A percentile compares a stretch with the other conserved stretches of the same genome.
These are phyloP conservation scores for Apiospora arundinis DNA, from an alignment of 2,329 filamentous ascomycete species.

Conservation along the genomic window DNA sequence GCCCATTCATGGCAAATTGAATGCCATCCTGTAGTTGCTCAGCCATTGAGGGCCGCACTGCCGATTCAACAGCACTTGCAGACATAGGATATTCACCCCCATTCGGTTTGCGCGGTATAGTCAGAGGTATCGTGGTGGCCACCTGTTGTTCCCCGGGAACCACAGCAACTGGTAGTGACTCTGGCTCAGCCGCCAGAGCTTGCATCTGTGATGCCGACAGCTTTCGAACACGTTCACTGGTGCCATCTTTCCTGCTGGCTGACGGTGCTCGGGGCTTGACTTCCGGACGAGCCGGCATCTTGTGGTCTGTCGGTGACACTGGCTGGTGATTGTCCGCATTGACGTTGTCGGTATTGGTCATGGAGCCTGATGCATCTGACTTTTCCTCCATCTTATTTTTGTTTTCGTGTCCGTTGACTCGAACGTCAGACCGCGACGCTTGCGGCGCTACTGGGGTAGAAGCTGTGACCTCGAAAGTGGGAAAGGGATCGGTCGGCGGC, in stretches of 20 bases:
- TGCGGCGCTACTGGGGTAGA: constrained; percentile 26
- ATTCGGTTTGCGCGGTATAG: constrained; percentile 36
- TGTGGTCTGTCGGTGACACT: background rate
- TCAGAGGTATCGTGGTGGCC: background rate
- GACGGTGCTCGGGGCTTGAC: background rate
- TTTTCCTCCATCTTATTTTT: background rate
- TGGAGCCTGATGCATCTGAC: background rate
- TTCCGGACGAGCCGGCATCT: background rate
- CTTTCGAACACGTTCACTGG: constrained; percentile 54
- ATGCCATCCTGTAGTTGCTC: constrained; percentile 40
- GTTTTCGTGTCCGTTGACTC: background rate
- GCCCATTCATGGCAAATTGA: constrained; percentile 26
- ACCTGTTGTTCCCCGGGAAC: constrained; percentile 36
- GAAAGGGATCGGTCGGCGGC: constrained; percentile 33
- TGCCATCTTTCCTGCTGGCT: background rate
- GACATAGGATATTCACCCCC: constrained; percentile 44
- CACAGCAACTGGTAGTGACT: constrained; percentile 62
- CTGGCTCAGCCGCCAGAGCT: constrained; percentile 61
- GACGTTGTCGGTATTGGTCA: background rate
- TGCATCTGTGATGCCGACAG: constrained; percentile 66
- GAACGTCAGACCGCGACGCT: background rate
- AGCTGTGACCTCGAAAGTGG: constrained; percentile 32
- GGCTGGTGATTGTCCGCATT: background rate
- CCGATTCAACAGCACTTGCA: constrained; percentile 44
- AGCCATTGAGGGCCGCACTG: constrained; percentile 40